phyloP scores from a whole-genome alignment of 2,329 filamentous ascomycete species.

The Colletotrichum sp. region DNA sequence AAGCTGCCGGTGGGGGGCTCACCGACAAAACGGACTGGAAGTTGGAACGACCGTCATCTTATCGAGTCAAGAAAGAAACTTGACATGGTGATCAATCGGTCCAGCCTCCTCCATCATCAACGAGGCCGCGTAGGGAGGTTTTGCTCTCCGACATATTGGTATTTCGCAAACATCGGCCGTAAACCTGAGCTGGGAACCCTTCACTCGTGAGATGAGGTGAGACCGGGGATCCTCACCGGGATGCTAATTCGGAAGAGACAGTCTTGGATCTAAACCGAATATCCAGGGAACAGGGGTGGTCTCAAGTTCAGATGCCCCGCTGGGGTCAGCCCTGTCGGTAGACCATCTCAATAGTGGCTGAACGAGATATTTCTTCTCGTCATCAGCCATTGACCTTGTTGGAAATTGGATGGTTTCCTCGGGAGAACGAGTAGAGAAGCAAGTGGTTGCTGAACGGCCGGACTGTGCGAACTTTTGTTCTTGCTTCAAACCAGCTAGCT shows the following conservation, averaged over 20 bases:
- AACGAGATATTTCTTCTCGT: constrained; percentile 6
- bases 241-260: constrained; percentile 12
- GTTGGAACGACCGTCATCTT: not conserved
- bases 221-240: constrained; percentile 24
- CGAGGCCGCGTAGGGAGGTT: not conserved
- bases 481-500: not conserved
- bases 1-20: constrained; percentile 10
- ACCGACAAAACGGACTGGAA: constrained; percentile 11
- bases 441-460: not conserved
- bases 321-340: constrained; percentile 22
- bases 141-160: not conserved
- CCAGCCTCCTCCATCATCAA: constrained; percentile 1
- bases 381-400: constrained; percentile 20
- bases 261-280: constrained; percentile 8
- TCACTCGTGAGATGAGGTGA: constrained; percentile 6
- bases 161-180: not conserved
- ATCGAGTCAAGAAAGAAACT: constrained; percentile 5
- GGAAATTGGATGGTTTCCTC: constrained; percentile 8
- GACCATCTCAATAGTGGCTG: constrained; percentile 1
- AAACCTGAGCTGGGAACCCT: constrained; percentile 13
- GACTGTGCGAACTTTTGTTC: not conserved
- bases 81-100: not conserved
- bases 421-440: not conserved
- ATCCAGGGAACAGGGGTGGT: constrained; percentile 18
- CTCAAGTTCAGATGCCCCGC: constrained; percentile 16